These are phyloP conservation scores for Ogataea henricii DNA, from an alignment of 805 yeast species.

Conservation along the genomic window DNA sequence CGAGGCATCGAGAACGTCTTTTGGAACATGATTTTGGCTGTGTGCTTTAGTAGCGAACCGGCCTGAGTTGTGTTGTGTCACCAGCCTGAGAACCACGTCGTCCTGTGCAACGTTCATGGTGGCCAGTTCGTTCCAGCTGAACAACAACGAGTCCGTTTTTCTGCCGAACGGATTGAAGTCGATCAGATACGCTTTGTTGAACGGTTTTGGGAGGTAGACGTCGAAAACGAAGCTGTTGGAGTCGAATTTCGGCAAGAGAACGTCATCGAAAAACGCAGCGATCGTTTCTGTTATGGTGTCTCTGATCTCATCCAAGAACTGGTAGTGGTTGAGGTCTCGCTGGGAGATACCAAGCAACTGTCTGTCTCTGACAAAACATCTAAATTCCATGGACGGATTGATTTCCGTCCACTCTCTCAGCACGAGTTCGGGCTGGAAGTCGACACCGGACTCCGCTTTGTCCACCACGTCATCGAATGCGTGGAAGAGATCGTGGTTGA, in stretches of 20 bases:
- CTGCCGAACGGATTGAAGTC: slow-evolving; percentile 88
- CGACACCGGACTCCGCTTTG: slow-evolving; percentile 17
- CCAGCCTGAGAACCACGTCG: slow-evolving; percentile 60
- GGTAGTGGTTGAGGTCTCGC: slow-evolving; percentile 83
- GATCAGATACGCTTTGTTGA: slow-evolving; percentile 61
- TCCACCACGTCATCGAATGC: slow-evolving; percentile 57
- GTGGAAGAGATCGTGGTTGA: slow-evolving; percentile 78
- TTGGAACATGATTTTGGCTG: slow-evolving; percentile 89
- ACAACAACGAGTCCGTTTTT: slow-evolving; percentile 75
- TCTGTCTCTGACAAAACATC: slow-evolving; percentile 74
- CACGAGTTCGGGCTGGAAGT: slow-evolving; percentile 60
- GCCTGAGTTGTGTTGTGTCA: slow-evolving; percentile 68
- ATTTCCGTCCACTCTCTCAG: slow-evolving; percentile 80
- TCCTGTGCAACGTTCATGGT: slow-evolving; percentile 36
- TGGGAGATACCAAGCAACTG: slow-evolving; percentile 75
- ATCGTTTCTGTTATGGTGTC: slow-evolving; percentile 50
- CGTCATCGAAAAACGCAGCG: slow-evolving; percentile 54
- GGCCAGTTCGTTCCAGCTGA: slow-evolving; percentile 80
- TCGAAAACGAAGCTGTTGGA: slow-evolving; percentile 70
- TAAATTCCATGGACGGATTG: slow-evolving; percentile 89
- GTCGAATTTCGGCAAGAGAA: slow-evolving; percentile 50
- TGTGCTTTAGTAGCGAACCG: slow-evolving; percentile 81
- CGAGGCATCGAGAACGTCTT: slow-evolving; percentile 85
- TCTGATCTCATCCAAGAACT: slow-evolving; percentile 58
- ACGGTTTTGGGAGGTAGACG: slow-evolving; percentile 79